Evolutionary conservation across 164 flowering plant species (phyloP).

Genomic region (Nymphaea thermarum): DNA sequence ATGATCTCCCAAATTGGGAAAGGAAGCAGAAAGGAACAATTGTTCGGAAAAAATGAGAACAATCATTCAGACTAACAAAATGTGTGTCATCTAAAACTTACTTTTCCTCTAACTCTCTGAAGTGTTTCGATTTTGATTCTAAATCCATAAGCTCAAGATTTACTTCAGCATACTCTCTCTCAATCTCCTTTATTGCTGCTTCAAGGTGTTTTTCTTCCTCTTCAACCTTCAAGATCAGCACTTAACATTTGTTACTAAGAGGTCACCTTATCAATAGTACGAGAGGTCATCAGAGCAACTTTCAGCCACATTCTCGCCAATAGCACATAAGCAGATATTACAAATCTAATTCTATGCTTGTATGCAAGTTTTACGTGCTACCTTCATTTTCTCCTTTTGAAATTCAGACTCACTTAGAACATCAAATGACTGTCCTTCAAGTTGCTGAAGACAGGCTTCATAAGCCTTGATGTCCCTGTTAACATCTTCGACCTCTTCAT

Average conservation of each 20-base stretch:
- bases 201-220: conserved; percentile 92
- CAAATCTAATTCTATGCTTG: too few relatives aligned
- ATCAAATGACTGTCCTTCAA: conserved; percentile 72
- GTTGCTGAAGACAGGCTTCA: conserved; percentile 81
- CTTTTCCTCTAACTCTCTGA: conserved; percentile 90
- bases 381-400: conserved; percentile 85
- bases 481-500: conserved; percentile 96
- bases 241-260: conserved; percentile 2
- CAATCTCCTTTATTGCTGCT: conserved; percentile 76
- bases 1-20: too few relatives aligned
- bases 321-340: neutral
- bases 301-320: neutral
- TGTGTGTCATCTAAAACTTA: conserved; percentile 10
- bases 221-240: conserved; percentile 45
- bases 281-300: neutral
- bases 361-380: conserved; percentile 7
- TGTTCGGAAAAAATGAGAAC: neutral
- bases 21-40: too few relatives aligned
- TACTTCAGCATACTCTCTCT: conserved; percentile 68
- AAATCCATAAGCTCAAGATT: conserved; percentile 67
- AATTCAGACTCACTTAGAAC: conserved; percentile 89
- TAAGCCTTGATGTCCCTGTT: conserved; percentile 88
- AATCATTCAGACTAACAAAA: neutral
- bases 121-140: conserved; percentile 66
- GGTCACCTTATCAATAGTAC: neutral